Evolutionary conservation across 805 yeast species (phyloP).

Genomic region (Saccharomycopsis fermentans): DNA sequence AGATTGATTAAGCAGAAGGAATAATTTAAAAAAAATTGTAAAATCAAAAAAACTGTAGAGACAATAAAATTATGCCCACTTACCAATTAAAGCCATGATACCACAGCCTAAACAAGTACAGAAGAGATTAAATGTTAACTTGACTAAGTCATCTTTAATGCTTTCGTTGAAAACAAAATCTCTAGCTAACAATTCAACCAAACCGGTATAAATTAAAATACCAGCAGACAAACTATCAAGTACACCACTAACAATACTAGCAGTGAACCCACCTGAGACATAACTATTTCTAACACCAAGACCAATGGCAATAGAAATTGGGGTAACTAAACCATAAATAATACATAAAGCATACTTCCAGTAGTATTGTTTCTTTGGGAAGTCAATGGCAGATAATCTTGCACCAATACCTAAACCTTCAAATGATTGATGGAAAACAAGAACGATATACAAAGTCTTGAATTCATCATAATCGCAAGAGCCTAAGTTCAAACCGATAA

Average conservation of each 20-base stretch:
- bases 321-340: constrained; percentile 52
- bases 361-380: constrained; percentile 35
- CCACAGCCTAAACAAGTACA: constrained; percentile 49
- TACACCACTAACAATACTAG: constrained; percentile 50
- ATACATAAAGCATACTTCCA: constrained; percentile 44
- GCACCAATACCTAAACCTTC: constrained; percentile 77
- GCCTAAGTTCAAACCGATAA: constrained; percentile 53
- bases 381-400: constrained; percentile 48
- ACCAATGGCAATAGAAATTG: constrained; percentile 65
- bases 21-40: background rate
- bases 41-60: background rate
- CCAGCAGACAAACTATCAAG: constrained; percentile 68
- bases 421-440: constrained; percentile 67
- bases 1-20: background rate
- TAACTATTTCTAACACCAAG: constrained; percentile 59
- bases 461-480: constrained; percentile 57
- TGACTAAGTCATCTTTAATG: constrained; percentile 33
- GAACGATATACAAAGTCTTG: constrained; percentile 49
- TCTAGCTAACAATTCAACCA: constrained; percentile 67
- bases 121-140: constrained; percentile 33
- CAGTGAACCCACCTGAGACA: constrained; percentile 44
- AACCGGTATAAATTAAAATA: constrained; percentile 57
- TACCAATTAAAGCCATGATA: constrained; percentile 64
- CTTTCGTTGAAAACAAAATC: constrained; percentile 43
- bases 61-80: constrained; percentile 46